Evolutionary conservation across 2,329 filamentous ascomycete species (phyloP), one percentile per base, ranked within the genome.

Genomic region (Drechslerella dactyloides): DNA sequence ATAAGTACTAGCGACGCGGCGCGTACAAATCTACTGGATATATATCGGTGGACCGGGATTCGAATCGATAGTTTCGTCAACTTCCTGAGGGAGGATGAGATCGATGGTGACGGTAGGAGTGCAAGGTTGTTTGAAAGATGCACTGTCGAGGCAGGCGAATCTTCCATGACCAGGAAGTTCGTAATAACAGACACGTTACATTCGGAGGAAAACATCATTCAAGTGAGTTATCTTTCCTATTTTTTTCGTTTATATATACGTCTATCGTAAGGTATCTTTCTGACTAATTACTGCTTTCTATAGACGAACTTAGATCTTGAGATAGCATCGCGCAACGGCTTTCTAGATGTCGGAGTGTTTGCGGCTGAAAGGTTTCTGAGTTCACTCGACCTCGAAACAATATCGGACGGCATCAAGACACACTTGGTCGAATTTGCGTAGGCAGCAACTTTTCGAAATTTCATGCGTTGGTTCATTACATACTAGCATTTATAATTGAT

Each of bases 21-120:
- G 21, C 81, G 81, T 0, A 86, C 86, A 0, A 86, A 86, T 0
- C 80, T 96, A 0, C 86, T 85, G 80, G 88, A 96, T 78, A 87
- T 96, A 40, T 79, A 82, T 19, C 79, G 83, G 15, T 96, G 91
- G 91, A 93, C 90, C 0, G 89, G 89, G 0, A 80, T 91, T 1
- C 82, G 79, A 60, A 79, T 96, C 0, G 85, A 90, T 75, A 87
- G 85, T 0, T 93, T 90, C 80, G 86, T 96, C 76, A 97, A 97
- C 78, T 94, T 96, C 54, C 50, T 68, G 44, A 73, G 59, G 42
- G 62, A 73, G 17, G 69, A 73, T 23, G 60, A 37, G 17, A 3
- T 59, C 17, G 69, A 72, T 51, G 60, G 60, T 6, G 57, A 48
- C 24, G 53, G 60, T 27, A 63, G 60, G 40, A 44, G 51, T 17